These are phyloP conservation scores for Epichloe amarillans DNA, from an alignment of 2,329 filamentous ascomycete species.

Conservation along the genomic window DNA sequence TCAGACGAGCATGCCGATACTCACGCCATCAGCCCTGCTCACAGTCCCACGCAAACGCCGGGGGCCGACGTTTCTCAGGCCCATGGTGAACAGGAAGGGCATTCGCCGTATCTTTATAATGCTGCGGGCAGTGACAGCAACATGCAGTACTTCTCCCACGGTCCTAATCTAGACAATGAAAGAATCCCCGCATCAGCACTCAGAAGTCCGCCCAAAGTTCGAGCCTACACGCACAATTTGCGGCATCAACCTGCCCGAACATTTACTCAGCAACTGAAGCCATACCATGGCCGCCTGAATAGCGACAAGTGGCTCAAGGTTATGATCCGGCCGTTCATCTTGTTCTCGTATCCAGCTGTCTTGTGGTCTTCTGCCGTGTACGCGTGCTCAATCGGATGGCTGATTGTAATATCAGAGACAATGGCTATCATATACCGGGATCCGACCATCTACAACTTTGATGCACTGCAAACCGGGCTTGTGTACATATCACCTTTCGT, in stretches of 20 bases:
- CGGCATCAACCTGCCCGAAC: constrained; percentile 54
- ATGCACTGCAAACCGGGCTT: constrained; percentile 65
- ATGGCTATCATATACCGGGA: constrained; percentile 68
- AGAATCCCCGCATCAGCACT: constrained; percentile 25
- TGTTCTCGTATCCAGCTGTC: constrained; percentile 78
- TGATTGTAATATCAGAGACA: constrained; percentile 86
- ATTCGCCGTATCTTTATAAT: constrained; percentile 3
- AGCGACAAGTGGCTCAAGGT: constrained; percentile 70
- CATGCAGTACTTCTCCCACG: constrained; percentile 14
- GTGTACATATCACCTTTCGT: constrained; percentile 86
- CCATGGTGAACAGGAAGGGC: background rate
- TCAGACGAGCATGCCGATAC: background rate
- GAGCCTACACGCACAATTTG: constrained; percentile 57
- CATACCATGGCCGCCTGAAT: constrained; percentile 66
- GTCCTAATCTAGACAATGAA: constrained; percentile 28
- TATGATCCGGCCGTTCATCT: constrained; percentile 65
- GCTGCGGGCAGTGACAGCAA: constrained; percentile 11
- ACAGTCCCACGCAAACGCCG: constrained; percentile 3
- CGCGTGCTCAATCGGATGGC: constrained; percentile 79
- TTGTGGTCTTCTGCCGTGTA: constrained; percentile 83
- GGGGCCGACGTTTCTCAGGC: background rate
- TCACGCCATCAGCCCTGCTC: constrained; percentile 1
- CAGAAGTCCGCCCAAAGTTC: constrained; percentile 19
- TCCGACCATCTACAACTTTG: constrained; percentile 62
- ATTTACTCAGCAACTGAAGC: constrained; percentile 59